phyloP scores from a whole-genome alignment of 805 yeast species.

The Candida taoyuanica region DNA sequence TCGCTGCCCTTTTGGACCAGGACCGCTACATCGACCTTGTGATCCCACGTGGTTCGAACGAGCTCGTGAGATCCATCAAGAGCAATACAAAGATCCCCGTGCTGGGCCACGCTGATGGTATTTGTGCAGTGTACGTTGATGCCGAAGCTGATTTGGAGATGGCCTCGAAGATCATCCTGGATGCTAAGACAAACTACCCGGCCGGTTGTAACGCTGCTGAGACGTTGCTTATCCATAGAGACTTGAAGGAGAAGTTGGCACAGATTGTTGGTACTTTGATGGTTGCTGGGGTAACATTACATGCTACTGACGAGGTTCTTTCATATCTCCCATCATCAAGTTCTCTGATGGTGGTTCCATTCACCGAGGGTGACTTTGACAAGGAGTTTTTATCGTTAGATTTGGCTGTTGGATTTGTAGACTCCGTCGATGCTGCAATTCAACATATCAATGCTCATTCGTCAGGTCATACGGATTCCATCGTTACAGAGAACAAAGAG shows the following conservation, averaged over 20 bases:
- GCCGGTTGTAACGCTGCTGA: conserved; percentile 99
- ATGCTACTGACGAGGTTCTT: conserved; percentile 51
- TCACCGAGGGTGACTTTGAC: conserved; percentile 66
- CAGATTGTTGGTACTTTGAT: conserved; percentile 42
- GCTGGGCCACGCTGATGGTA: conserved; percentile 97
- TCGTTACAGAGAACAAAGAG: conserved; percentile 69
- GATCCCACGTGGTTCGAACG: conserved; percentile 97
- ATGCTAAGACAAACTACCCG: conserved; percentile 92
- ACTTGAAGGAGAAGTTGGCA: conserved; percentile 31
- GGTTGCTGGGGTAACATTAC: conserved; percentile 68
- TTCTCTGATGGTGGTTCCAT: conserved; percentile 36
- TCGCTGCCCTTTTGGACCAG: conserved; percentile 74
- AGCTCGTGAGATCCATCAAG: conserved; percentile 81
- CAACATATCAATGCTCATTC: conserved; percentile 85
- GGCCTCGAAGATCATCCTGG: conserved; percentile 73
- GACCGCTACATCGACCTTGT: conserved; percentile 91
- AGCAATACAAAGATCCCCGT: conserved; percentile 91
- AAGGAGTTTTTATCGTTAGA: conserved; percentile 82
- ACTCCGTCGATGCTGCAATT: conserved; percentile 66
- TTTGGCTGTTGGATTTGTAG: conserved; percentile 66
- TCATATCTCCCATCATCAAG: conserved; percentile 22
- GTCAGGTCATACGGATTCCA: conserved; percentile 93
- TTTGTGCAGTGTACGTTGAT: conserved; percentile 85
- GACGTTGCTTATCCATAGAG: conserved; percentile 63
- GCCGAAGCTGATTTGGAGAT: conserved; percentile 69